A percentile compares a stretch with the other conserved stretches of the same genome.
Conservation (phyloP, 176 grass and related monocot genomes). For the Oryza officinalis region DNA sequence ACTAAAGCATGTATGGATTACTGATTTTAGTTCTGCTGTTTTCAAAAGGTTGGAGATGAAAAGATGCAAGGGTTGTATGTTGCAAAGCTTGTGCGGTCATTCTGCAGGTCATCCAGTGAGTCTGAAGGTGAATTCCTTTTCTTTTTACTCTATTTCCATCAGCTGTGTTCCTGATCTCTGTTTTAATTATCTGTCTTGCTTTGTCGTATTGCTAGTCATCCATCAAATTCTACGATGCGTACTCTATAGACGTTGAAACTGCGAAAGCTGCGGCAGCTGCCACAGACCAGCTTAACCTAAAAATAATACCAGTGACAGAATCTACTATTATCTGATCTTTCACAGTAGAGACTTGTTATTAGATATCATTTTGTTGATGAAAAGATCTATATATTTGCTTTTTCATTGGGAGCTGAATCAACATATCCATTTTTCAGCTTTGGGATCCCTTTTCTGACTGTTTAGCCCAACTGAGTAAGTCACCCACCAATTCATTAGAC, state of each 20-base stretch:
- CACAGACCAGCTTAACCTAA: not conserved
- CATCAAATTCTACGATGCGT: not conserved
- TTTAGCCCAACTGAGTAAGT: constrained; percentile 4
- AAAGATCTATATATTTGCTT: not conserved
- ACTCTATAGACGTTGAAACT: not conserved
- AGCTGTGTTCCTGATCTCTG: not conserved
- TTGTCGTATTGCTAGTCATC: constrained; percentile 3
- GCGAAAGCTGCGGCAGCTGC: not conserved
- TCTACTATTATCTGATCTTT: not conserved
- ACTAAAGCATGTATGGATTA: constrained; percentile 1
- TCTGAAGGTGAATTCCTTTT: constrained; percentile 53
- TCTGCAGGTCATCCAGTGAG: constrained; percentile 72
- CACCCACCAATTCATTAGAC: not conserved
- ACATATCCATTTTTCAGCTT: too few relatives aligned
- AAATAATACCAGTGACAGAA: not conserved
- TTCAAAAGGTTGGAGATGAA: constrained; percentile 84
- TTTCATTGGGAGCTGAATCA: not conserved
- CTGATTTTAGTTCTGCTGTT: constrained; percentile 9
- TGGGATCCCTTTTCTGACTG: too few relatives aligned
- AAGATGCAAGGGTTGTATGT: constrained; percentile 92
- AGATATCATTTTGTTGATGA: not conserved
- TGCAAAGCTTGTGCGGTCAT: constrained; percentile 83
- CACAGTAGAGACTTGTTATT: not conserved
- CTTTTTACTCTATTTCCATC: not conserved
- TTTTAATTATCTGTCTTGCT: not conserved